phyloP scores from a whole-genome alignment of 306 rosid species.

The Quercus mongolica region DNA sequence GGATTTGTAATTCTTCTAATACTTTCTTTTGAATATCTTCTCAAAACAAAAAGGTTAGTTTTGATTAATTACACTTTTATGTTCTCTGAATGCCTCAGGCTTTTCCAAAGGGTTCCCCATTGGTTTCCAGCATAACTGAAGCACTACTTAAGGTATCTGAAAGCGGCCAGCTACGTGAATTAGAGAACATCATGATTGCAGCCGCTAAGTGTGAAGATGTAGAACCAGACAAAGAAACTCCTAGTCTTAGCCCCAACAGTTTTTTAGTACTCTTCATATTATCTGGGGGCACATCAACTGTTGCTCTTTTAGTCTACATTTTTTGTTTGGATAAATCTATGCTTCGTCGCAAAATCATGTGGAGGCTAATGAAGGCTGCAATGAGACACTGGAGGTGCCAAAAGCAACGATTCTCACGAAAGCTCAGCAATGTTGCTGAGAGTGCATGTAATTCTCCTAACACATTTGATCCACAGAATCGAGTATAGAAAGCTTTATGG shows the following conservation, averaged over 20 bases:
- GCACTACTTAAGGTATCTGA: constrained; percentile 38
- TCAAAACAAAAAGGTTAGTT: no score
- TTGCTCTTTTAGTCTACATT: constrained; percentile 32
- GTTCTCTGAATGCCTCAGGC: constrained; percentile 23
- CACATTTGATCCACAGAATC: no score
- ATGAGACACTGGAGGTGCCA: constrained; percentile 25
- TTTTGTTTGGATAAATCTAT: background rate
- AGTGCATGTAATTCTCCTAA: background rate
- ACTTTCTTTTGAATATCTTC: background rate
- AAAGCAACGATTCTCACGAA: constrained; percentile 23
- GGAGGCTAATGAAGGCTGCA: constrained; percentile 19
- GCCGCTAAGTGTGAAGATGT: constrained; percentile 24
- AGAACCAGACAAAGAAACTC: constrained; percentile 6
- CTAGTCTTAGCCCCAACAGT: constrained; percentile 40
- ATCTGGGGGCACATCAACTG: constrained; percentile 43
- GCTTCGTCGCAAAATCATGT: constrained; percentile 1
- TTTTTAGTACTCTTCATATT: constrained; percentile 35
- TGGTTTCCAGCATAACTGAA: constrained; percentile 24
- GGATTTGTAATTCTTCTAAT: constrained; percentile 29
- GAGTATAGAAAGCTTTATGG: no score
- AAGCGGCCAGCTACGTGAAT: constrained; percentile 14
- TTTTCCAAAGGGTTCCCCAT: constrained; percentile 36
- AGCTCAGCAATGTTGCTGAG: constrained; percentile 13
- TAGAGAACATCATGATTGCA: constrained; percentile 40
- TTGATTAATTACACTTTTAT: no score